These are phyloP conservation scores for Trametes coccinea DNA, from an alignment of 768 basidiomycete species.

Conservation along the genomic window DNA sequence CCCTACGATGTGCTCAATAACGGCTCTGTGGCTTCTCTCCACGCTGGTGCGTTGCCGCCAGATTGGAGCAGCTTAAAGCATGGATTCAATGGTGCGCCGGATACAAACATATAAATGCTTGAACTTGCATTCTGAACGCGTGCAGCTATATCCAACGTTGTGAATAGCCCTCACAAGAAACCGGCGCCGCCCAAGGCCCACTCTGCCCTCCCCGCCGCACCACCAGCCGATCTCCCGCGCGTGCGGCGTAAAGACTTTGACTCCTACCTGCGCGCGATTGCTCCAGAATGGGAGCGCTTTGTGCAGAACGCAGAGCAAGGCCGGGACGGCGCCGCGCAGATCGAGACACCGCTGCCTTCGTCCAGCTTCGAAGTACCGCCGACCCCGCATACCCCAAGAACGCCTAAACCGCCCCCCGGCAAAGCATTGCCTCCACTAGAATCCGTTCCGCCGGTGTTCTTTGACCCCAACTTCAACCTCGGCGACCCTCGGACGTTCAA, in stretches of 20 bases:
- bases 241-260: constrained; percentile 85
- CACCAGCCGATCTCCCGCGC: constrained; percentile 74
- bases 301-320: constrained; percentile 43
- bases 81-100: constrained; percentile 90
- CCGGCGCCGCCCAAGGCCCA: constrained; percentile 89
- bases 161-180: constrained; percentile 85
- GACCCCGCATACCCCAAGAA: constrained; percentile 28
- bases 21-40: constrained; percentile 49
- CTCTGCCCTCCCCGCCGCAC: constrained; percentile 70
- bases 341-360: constrained; percentile 23
- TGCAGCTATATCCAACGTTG: constrained; percentile 88
- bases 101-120: too few relatives aligned
- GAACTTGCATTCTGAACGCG: too few relatives aligned
- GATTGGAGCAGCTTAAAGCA: constrained; percentile 83
- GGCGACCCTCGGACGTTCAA: constrained; percentile 77
- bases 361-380: constrained; percentile 21
- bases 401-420: constrained; percentile 35
- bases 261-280: constrained; percentile 69
- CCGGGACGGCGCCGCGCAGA: constrained; percentile 34
- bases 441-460: constrained; percentile 80
- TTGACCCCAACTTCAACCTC: constrained; percentile 75
- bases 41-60: constrained; percentile 49
- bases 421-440: constrained; percentile 68
- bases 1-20: constrained; percentile 45
- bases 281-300: constrained; percentile 78